phyloP scores from a whole-genome alignment of 495 filamentous ascomycete species.

The Penicillium turbatum region DNA sequence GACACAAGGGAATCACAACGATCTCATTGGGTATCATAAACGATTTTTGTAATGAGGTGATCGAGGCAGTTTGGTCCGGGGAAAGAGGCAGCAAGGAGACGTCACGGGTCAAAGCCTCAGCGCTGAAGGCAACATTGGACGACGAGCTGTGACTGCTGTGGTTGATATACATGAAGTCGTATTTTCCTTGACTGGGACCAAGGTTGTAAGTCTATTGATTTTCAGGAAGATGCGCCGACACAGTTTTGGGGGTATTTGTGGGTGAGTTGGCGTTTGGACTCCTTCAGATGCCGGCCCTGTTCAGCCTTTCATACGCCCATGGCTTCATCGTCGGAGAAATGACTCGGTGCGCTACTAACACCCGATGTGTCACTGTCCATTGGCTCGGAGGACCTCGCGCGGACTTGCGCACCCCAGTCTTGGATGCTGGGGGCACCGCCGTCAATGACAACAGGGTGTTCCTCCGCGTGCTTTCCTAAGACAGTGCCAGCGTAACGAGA shows the following conservation, averaged over 20 bases:
- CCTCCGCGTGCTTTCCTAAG: slow-evolving; percentile 64
- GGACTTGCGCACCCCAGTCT: slow-evolving; percentile 55
- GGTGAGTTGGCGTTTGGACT: background rate
- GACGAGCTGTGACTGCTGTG: no score
- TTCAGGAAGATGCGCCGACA: background rate
- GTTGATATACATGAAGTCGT: no score
- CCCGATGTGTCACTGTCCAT: slow-evolving; percentile 37
- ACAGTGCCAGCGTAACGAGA: slow-evolving; percentile 75
- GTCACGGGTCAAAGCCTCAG: no score
- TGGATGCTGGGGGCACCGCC: slow-evolving; percentile 64
- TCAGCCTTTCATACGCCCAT: slow-evolving; percentile 35
- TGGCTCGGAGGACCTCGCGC: slow-evolving; percentile 29
- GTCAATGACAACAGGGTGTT: slow-evolving; percentile 64
- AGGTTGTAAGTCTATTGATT: background rate
- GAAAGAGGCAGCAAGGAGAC: no score
- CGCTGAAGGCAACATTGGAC: no score
- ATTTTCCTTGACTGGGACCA: no score
- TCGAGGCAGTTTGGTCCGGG: no score
- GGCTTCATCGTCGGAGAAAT: slow-evolving; percentile 36
- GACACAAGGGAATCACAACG: no score
- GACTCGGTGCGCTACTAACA: slow-evolving; percentile 43
- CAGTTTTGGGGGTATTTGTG: background rate
- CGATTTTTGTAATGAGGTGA: no score
- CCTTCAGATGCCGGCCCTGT: background rate
- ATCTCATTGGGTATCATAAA: no score